Evolutionary conservation across 208 protist genomes (phyloP).

Genomic region (Acanthamoeba polyphaga): DNA sequence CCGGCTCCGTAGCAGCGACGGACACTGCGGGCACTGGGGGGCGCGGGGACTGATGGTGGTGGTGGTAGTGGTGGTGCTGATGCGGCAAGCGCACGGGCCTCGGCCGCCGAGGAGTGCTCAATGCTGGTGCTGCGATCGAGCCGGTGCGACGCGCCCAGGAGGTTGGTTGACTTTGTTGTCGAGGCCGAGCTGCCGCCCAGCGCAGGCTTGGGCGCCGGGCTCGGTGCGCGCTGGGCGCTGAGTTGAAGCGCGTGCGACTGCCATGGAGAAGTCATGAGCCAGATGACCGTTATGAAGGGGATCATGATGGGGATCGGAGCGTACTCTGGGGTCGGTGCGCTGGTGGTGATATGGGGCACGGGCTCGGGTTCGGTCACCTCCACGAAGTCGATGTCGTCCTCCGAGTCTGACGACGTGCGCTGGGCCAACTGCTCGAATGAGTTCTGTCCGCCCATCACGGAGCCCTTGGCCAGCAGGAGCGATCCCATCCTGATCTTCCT

Average conservation of each 20-base stretch:
- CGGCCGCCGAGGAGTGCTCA: not conserved
- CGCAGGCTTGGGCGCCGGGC: no score
- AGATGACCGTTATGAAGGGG: not conserved
- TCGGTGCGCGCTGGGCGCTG: no score
- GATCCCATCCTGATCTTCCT: slow-evolving; percentile 41
- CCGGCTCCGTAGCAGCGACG: not conserved
- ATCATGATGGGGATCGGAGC: not conserved
- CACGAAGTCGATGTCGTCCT: not conserved
- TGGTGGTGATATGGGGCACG: not conserved
- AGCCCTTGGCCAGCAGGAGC: slow-evolving; percentile 62
- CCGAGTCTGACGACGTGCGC: not conserved
- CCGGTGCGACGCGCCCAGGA: no score
- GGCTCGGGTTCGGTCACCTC: not conserved
- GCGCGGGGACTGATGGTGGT: not conserved
- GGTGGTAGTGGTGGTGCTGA: not conserved
- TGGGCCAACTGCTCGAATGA: not conserved
- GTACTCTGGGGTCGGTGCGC: not conserved
- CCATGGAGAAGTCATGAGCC: no score
- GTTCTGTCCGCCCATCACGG: slow-evolving; percentile 39
- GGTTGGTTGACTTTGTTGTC: no score
- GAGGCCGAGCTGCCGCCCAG: no score
- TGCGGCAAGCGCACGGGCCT: no score
- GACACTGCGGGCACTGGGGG: not conserved
- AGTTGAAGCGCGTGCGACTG: no score
- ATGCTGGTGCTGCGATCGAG: no score